These are phyloP conservation scores for Trichoderma atroviride DNA, from an alignment of 2,329 filamentous ascomycete genomes.

Conservation along the genomic window DNA sequence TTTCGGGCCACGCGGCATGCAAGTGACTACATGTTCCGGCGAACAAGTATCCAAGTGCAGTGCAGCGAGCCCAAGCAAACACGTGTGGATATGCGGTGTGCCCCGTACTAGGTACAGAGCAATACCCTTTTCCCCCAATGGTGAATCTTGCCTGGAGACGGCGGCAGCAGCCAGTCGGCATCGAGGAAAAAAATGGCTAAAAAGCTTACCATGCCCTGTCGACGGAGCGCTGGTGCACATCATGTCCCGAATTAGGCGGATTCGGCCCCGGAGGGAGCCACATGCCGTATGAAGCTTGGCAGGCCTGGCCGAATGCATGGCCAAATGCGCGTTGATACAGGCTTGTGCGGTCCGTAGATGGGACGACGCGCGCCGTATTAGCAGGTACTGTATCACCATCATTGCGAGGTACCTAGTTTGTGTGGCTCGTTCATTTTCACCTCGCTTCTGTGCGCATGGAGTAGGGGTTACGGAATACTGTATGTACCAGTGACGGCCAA, in stretches of 20 bases:
- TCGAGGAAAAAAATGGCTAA: conserved; percentile 25
- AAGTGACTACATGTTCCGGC: conserved; percentile 18
- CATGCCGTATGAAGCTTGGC: conserved; percentile 38
- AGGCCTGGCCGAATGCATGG: conserved; percentile 27
- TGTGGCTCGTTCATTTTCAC: not conserved
- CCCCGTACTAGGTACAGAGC: conserved; percentile 11
- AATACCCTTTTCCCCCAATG: not conserved
- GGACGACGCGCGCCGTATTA: not conserved
- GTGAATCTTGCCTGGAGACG: conserved; percentile 12
- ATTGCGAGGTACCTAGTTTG: not conserved
- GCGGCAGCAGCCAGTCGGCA: conserved; percentile 26
- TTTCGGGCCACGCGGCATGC: conserved; percentile 23
- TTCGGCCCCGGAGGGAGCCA: conserved; percentile 31
- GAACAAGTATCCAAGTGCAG: conserved; percentile 2
- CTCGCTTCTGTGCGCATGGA: not conserved
- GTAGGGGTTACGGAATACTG: not conserved
- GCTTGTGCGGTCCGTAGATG: not conserved
- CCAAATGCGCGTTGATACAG: not conserved
- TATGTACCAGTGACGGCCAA: not conserved
- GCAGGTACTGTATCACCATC: not conserved
- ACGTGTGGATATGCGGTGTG: conserved; percentile 18
- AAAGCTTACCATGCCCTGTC: conserved; percentile 27
- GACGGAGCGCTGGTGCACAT: conserved; percentile 28
- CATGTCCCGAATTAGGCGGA: conserved; percentile 31
- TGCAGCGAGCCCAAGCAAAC: not conserved